Conservation (phyloP, 148 eudicot genomes). For the Rhododendron mucronatum region DNA sequence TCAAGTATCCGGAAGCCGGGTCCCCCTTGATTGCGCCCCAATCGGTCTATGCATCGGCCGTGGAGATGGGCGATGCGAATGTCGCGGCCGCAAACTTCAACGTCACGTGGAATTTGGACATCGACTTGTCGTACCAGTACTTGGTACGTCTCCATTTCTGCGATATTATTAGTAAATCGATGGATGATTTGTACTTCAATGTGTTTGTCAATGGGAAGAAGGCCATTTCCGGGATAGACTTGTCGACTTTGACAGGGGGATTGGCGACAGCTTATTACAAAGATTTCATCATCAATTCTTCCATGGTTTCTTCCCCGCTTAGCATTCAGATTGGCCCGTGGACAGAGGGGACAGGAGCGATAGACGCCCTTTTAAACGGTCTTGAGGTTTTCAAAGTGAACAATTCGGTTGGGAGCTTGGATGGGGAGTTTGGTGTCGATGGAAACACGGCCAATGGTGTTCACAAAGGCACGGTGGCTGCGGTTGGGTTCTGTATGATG, state of each 20-base stretch:
- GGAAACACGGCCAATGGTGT: background rate
- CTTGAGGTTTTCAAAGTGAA: constrained; percentile 54
- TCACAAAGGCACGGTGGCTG: constrained; percentile 25
- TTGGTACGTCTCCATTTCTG: constrained; percentile 50
- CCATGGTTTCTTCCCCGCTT: constrained; percentile 25
- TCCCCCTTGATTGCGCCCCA: constrained; percentile 41
- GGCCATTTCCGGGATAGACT: constrained; percentile 40
- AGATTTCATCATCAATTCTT: constrained; percentile 47
- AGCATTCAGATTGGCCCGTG: constrained; percentile 40
- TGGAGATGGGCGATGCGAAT: constrained; percentile 32
- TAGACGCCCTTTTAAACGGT: constrained; percentile 44
- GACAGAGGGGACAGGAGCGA: constrained; percentile 6
- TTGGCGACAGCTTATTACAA: constrained; percentile 44
- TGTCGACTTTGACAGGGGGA: constrained; percentile 31
- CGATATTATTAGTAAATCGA: constrained; percentile 45
- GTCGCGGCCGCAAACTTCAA: constrained; percentile 31
- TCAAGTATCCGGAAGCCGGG: constrained; percentile 32
- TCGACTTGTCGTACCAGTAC: constrained; percentile 37
- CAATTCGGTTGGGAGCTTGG: constrained; percentile 41
- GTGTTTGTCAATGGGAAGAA: constrained; percentile 34
- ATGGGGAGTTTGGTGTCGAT: constrained; percentile 37
- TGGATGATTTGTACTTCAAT: constrained; percentile 48
- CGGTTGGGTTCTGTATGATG: constrained; percentile 29
- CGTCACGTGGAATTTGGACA: constrained; percentile 46
- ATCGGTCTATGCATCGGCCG: constrained; percentile 33